Evolutionary conservation across 768 basidiomycete genomes (phyloP).

Genomic region (Lyophyllum shimeji): DNA sequence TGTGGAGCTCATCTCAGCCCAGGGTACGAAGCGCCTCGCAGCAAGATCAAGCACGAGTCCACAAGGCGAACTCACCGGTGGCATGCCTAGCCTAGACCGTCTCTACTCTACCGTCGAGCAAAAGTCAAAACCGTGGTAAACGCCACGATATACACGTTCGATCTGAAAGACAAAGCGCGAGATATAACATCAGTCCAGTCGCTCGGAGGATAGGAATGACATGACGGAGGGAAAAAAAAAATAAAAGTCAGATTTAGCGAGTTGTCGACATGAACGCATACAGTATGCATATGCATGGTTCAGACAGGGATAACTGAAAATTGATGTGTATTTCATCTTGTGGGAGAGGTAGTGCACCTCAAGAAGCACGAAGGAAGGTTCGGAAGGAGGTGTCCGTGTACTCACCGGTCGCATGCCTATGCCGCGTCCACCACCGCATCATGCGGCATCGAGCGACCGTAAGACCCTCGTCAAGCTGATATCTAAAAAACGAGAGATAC

Average conservation of each 20-base stretch:
- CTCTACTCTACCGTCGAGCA: too few species aligned
- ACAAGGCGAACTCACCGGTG: too few species aligned
- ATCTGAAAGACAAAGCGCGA: too few species aligned
- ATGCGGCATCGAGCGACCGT: background rate
- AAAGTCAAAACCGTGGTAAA: too few species aligned
- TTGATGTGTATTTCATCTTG: slow-evolving; percentile 27
- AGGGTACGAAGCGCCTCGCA: too few species aligned
- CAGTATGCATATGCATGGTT: too few species aligned
- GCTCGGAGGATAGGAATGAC: background rate
- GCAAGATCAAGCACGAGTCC: too few species aligned
- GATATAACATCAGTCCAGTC: background rate
- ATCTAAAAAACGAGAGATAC: background rate
- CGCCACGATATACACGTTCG: too few species aligned
- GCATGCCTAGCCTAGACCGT: too few species aligned
- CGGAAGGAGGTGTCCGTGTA: too few species aligned
- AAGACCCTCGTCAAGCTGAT: background rate
- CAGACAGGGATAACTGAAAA: slow-evolving; percentile 37
- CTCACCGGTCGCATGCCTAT: background rate
- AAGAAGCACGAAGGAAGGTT: background rate
- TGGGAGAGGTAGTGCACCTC: background rate
- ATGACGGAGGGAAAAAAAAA: slow-evolving; percentile 6
- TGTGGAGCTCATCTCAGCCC: too few species aligned
- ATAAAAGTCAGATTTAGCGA: slow-evolving; percentile 31
- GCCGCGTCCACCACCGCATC: background rate
- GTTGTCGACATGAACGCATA: slow-evolving; percentile 25